Evolutionary conservation across 2,329 filamentous ascomycete species (phyloP).

Genomic region (Xylaria hypoxylon): DNA sequence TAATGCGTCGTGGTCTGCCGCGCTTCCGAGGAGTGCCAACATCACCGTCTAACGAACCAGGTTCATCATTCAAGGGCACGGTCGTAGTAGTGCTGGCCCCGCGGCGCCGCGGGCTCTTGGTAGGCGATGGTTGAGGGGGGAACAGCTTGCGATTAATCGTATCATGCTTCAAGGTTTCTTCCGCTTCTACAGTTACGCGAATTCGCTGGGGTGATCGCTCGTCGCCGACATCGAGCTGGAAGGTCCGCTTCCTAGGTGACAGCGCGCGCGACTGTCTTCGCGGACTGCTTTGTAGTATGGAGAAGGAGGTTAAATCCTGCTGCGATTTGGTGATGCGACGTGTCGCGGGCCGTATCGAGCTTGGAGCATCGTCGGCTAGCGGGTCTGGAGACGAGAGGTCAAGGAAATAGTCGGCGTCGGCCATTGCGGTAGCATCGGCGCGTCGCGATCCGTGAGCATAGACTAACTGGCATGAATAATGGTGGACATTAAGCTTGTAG

Average conservation of each 20-base stretch:
- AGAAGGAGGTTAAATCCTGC: slow-evolving; percentile 53
- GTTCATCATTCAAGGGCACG: slow-evolving; percentile 59
- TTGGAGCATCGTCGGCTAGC: slow-evolving; percentile 48
- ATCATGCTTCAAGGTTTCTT: slow-evolving; percentile 45
- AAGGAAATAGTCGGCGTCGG: slow-evolving; percentile 45
- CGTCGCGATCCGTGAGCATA: slow-evolving; percentile 24
- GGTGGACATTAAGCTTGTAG: slow-evolving; percentile 10
- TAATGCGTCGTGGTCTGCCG: slow-evolving; percentile 60
- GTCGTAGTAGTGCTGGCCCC: slow-evolving; percentile 59
- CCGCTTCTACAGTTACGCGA: slow-evolving; percentile 66
- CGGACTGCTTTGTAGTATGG: slow-evolving; percentile 59
- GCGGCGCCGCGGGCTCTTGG: slow-evolving; percentile 52
- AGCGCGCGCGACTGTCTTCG: slow-evolving; percentile 52
- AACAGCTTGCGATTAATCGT: slow-evolving; percentile 53
- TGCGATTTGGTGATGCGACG: slow-evolving; percentile 44
- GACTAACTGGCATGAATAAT: slow-evolving; percentile 24
- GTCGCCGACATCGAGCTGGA: slow-evolving; percentile 67
- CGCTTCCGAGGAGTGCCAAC: slow-evolving; percentile 57
- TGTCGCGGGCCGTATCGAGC: slow-evolving; percentile 43
- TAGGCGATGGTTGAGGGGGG: slow-evolving; percentile 54
- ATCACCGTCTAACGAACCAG: slow-evolving; percentile 40
- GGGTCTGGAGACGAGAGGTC: slow-evolving; percentile 53
- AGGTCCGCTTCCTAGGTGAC: slow-evolving; percentile 68
- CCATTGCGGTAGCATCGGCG: slow-evolving; percentile 38
- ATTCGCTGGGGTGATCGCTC: slow-evolving; percentile 63